Evolutionary conservation across 78 protist genomes (phyloP).

Genomic region (Pelomyxa schiedti): DNA sequence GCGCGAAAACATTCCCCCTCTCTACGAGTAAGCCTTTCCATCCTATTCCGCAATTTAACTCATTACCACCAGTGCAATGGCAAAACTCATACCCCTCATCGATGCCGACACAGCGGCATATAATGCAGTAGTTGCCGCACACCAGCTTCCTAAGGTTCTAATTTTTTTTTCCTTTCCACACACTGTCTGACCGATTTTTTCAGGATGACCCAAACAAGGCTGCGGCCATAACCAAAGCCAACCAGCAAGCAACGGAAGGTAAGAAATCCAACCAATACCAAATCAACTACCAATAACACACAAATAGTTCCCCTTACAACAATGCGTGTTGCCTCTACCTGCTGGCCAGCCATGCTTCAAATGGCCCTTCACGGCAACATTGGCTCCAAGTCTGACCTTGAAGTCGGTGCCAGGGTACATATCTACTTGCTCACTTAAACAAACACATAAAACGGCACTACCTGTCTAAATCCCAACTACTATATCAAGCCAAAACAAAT

Average conservation of each 20-base stretch:
- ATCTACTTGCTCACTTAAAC: too few relatives aligned
- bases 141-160: too few relatives aligned
- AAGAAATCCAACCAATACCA: too few relatives aligned
- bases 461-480: too few relatives aligned
- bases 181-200: neutral
- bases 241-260: conserved; percentile 3
- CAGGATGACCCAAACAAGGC: conserved; percentile 18
- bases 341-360: conserved; percentile 18
- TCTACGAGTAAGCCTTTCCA: conserved; percentile 12
- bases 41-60: neutral
- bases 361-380: conserved; percentile 23
- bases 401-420: conserved; percentile 33
- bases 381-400: conserved; percentile 28
- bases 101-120: conserved; percentile 38
- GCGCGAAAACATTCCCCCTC: conserved; percentile 29
- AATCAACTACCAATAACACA: too few relatives aligned
- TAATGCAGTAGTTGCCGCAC: conserved; percentile 14
- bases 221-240: conserved; percentile 3
- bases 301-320: conserved; percentile 30
- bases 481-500: too few relatives aligned
- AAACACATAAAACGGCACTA: too few relatives aligned
- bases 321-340: conserved; percentile 14
- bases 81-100: conserved; percentile 28
- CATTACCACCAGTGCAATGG: conserved; percentile 10
- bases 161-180: too few relatives aligned